These are phyloP conservation scores for Neurospora sp. DNA, from an alignment of 495 filamentous ascomycete genomes.

Conservation along the genomic window DNA sequence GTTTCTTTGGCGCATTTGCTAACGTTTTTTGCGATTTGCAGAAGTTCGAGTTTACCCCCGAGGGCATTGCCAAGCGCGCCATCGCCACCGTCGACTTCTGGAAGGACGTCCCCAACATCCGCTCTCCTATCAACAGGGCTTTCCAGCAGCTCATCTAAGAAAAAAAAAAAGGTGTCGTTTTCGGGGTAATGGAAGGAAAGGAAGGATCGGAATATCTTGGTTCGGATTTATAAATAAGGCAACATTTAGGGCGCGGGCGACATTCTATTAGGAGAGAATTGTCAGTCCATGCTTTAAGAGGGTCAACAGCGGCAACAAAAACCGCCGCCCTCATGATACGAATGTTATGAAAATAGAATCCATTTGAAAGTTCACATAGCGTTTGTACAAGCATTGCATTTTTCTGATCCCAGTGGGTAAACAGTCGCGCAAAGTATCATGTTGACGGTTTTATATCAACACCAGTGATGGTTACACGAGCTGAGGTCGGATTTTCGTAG, in stretches of 20 bases:
- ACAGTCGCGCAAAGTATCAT: not conserved
- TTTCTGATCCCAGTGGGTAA: not conserved
- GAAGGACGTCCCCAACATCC: slow-evolving; percentile 79
- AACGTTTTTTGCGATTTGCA: slow-evolving; percentile 26
- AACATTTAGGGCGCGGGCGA: not conserved
- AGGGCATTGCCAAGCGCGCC: slow-evolving; percentile 92
- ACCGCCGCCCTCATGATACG: not conserved
- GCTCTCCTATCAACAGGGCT: slow-evolving; percentile 91
- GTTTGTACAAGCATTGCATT: not conserved
- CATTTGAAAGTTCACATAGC: not conserved
- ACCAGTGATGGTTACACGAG: not conserved
- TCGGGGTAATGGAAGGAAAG: not conserved
- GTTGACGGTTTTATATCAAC: not conserved
- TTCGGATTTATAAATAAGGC: not conserved
- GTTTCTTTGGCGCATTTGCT: not conserved
- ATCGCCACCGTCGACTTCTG: slow-evolving; percentile 88
- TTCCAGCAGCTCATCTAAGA: slow-evolving; percentile 74
- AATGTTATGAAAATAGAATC: not conserved
- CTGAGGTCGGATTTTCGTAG: not conserved
- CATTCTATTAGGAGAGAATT: not conserved
- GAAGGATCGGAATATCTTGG: not conserved
- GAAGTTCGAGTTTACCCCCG: slow-evolving; percentile 99
- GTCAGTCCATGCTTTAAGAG: not conserved
- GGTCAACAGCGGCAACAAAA: not conserved
- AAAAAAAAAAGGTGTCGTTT: not conserved